Conservation (phyloP, 2,329 filamentous ascomycete genomes). For the Paraphoma chrysanthemicola region DNA sequence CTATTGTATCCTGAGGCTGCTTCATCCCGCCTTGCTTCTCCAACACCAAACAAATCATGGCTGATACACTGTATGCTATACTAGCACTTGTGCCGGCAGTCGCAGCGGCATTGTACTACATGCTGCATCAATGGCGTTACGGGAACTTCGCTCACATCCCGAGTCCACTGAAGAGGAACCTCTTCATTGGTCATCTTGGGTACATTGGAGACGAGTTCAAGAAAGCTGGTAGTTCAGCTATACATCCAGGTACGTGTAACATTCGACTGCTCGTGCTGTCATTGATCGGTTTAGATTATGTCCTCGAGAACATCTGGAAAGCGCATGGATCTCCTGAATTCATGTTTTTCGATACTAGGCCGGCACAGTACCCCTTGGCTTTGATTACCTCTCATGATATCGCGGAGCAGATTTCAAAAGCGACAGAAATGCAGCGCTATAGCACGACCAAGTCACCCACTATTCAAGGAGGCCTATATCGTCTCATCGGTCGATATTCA, state of each 20-base stretch:
- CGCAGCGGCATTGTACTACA: slow-evolving; percentile 22
- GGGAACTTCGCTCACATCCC: slow-evolving; percentile 32
- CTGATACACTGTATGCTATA: slow-evolving; percentile 19
- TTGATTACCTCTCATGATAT: slow-evolving; percentile 41
- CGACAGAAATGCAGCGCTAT: slow-evolving; percentile 36
- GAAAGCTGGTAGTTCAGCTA: slow-evolving; percentile 27
- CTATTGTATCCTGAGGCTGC: not conserved
- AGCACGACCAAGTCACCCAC: slow-evolving; percentile 46
- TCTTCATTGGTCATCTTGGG: slow-evolving; percentile 38
- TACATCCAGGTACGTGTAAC: slow-evolving; percentile 36
- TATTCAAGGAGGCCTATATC: slow-evolving; percentile 20
- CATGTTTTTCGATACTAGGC: slow-evolving; percentile 41
- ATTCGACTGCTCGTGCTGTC: not conserved
- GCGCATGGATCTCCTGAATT: slow-evolving; percentile 34
- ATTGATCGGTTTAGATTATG: slow-evolving; percentile 35
- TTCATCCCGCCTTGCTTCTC: no score
- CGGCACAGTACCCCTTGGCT: slow-evolving; percentile 30
- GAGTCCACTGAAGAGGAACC: slow-evolving; percentile 21
- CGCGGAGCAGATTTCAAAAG: slow-evolving; percentile 42
- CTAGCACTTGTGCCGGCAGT: slow-evolving; percentile 29
- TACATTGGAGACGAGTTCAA: slow-evolving; percentile 34
- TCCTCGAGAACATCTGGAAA: slow-evolving; percentile 37
- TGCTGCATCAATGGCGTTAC: slow-evolving; percentile 36
- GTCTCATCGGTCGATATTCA: slow-evolving; percentile 36
- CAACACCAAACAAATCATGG: slow-evolving; percentile 8